These are phyloP conservation scores for Xylaria sp. DNA, from an alignment of 2,329 filamentous ascomycete species.

Conservation along the genomic window DNA sequence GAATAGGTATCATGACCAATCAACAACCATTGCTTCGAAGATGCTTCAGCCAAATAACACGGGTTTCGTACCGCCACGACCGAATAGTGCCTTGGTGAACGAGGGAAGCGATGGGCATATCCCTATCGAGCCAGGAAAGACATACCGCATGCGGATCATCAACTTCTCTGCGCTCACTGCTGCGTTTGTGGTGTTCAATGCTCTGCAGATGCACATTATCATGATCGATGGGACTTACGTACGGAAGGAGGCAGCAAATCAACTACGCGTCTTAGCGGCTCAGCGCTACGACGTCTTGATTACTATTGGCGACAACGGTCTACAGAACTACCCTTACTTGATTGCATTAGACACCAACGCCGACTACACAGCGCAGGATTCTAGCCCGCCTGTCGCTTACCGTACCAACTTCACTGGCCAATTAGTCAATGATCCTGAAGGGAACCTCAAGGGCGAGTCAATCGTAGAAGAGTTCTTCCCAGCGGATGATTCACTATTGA, in stretches of 20 bases:
- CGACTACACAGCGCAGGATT: conserved; percentile 51
- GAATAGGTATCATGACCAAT: conserved; percentile 57
- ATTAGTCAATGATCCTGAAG: conserved; percentile 53
- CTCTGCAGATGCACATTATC: conserved; percentile 59
- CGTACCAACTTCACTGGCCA: conserved; percentile 57
- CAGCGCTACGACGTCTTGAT: conserved; percentile 62
- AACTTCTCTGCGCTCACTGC: conserved; percentile 58
- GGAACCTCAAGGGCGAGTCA: conserved; percentile 45
- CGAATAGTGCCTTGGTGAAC: conserved; percentile 56
- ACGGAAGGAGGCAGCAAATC: conserved; percentile 50
- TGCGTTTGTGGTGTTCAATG: conserved; percentile 58
- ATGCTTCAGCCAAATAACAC: conserved; percentile 57
- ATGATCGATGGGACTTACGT: conserved; percentile 58
- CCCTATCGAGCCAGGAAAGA: conserved; percentile 55
- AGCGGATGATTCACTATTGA: conserved; percentile 70
- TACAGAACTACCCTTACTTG: conserved; percentile 57
- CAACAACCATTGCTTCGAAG: conserved; percentile 50
- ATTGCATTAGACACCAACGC: conserved; percentile 58
- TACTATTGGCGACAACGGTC: conserved; percentile 53
- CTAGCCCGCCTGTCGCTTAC: conserved; percentile 37
- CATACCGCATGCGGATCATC: conserved; percentile 60
- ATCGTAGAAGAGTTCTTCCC: conserved; percentile 58
- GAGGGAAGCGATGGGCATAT: conserved; percentile 55
- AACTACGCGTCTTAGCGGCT: conserved; percentile 56
- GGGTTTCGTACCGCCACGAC: conserved; percentile 54